These are phyloP conservation scores for Aspergillus candidus DNA, from an alignment of 2,329 filamentous ascomycete genomes.

Conservation along the genomic window DNA sequence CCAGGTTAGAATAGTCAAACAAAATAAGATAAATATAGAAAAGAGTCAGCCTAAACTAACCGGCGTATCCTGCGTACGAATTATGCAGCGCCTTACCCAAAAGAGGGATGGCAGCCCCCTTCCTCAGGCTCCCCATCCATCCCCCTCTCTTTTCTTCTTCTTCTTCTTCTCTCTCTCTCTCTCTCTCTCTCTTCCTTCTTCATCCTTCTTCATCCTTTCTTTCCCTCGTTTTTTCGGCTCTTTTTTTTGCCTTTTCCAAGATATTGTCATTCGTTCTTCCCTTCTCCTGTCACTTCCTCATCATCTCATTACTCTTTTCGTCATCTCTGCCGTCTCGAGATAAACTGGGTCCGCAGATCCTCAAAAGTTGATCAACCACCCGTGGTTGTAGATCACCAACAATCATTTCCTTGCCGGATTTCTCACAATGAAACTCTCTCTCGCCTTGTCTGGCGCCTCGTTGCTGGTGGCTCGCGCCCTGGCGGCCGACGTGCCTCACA, in stretches of 20 bases:
- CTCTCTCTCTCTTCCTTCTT: slow-evolving; percentile 9
- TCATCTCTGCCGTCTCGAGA: slow-evolving; percentile 6
- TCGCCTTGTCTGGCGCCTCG: slow-evolving; percentile 46
- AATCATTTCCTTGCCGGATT: slow-evolving; percentile 6
- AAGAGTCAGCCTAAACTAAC: not conserved
- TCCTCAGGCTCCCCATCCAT: not conserved
- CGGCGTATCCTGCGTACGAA: not conserved
- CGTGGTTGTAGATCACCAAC: slow-evolving; percentile 8
- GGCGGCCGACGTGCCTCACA: slow-evolving; percentile 48
- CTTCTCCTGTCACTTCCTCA: slow-evolving; percentile 3
- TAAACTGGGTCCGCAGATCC: slow-evolving; percentile 5
- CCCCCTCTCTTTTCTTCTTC: slow-evolving; percentile 3
- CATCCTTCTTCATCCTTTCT: slow-evolving; percentile 7
- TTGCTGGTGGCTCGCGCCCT: slow-evolving; percentile 43
- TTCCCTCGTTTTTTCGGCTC: slow-evolving; percentile 8
- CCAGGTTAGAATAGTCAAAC: too few relatives aligned
- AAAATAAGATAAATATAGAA: too few relatives aligned
- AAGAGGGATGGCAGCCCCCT: not conserved
- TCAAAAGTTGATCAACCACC: slow-evolving; percentile 9
- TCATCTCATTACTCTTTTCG: not conserved
- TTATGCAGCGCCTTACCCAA: not conserved
- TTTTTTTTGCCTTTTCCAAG: slow-evolving; percentile 5
- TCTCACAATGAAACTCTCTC: slow-evolving; percentile 51
- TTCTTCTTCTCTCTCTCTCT: slow-evolving; percentile 7
- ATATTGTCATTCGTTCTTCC: slow-evolving; percentile 17